Conservation (phyloP, 1,139 yeast genomes). For the Geotrichum phurueaensis region DNA sequence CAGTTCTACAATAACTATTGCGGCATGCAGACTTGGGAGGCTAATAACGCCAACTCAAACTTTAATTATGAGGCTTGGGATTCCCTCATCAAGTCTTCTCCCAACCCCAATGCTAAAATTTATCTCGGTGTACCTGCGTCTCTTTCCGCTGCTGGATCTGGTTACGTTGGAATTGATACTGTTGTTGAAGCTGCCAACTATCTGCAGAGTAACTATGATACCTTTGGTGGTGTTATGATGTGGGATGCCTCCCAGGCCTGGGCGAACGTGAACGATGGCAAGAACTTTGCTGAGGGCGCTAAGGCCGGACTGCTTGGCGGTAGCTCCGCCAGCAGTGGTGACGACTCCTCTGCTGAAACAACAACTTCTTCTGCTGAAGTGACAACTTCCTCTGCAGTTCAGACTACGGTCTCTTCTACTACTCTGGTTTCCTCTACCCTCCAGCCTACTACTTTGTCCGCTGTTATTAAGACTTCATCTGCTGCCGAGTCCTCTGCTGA, state of each 20-base stretch:
- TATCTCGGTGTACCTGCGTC: slow-evolving; percentile 74
- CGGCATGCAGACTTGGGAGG: slow-evolving; percentile 31
- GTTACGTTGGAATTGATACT: slow-evolving; percentile 47
- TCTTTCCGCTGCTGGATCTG: slow-evolving; percentile 59
- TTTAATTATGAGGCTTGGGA: slow-evolving; percentile 91
- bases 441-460: background rate
- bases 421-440: background rate
- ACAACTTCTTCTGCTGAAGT: slow-evolving; percentile 18
- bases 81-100: slow-evolving; percentile 60
- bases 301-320: slow-evolving; percentile 32
- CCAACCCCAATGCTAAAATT: slow-evolving; percentile 53
- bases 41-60: slow-evolving; percentile 18
- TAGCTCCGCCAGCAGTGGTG: slow-evolving; percentile 10
- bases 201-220: slow-evolving; percentile 37
- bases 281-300: slow-evolving; percentile 42
- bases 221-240: slow-evolving; percentile 79
- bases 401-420: background rate
- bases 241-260: slow-evolving; percentile 93
- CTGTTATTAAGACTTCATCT: slow-evolving; percentile 7
- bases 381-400: slow-evolving; percentile 16
- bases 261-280: slow-evolving; percentile 39
- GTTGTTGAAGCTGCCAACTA: slow-evolving; percentile 22
- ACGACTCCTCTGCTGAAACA: slow-evolving; percentile 7
- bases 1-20: slow-evolving; percentile 95
- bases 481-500: slow-evolving; percentile 12